These are phyloP conservation scores for Linnemannia schmuckeri DNA, from an alignment of 192 early-diverging fungal species.

Conservation along the genomic window DNA sequence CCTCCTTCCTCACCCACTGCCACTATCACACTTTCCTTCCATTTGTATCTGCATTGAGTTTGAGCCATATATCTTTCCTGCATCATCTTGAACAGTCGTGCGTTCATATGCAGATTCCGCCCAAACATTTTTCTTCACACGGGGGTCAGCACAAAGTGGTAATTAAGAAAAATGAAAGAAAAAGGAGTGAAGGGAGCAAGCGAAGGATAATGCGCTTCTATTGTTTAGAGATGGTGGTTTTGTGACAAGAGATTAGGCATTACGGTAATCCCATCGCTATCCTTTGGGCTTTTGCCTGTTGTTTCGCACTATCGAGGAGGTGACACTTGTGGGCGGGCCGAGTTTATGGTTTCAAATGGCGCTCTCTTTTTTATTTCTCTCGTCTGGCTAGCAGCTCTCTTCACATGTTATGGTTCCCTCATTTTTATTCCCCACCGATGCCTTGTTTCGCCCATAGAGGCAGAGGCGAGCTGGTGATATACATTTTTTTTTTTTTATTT, in stretches of 20 bases:
- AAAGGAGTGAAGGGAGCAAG: background rate
- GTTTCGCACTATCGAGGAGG: background rate
- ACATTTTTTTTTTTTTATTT: no score
- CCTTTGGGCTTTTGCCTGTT: background rate
- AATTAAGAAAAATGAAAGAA: background rate
- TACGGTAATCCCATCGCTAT: background rate
- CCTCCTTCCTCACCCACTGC: background rate
- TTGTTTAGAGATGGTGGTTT: background rate
- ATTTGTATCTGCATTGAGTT: background rate
- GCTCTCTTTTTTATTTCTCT: background rate
- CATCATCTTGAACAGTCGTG: background rate
- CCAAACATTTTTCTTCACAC: background rate
- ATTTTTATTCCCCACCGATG: background rate
- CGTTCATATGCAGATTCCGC: background rate
- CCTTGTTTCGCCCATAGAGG: background rate
- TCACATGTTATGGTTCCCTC: conserved; percentile 12
- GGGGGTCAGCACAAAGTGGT: background rate
- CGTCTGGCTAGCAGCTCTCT: background rate
- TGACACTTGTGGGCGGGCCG: background rate
- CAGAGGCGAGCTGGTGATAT: background rate
- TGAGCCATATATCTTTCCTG: no score
- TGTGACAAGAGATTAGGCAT: background rate
- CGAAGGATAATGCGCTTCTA: background rate
- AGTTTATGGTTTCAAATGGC: conserved; percentile 13
- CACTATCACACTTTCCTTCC: no score